These are phyloP conservation scores for Trichoderma citrinoviride DNA, from an alignment of 2,329 filamentous ascomycete genomes.

Conservation along the genomic window DNA sequence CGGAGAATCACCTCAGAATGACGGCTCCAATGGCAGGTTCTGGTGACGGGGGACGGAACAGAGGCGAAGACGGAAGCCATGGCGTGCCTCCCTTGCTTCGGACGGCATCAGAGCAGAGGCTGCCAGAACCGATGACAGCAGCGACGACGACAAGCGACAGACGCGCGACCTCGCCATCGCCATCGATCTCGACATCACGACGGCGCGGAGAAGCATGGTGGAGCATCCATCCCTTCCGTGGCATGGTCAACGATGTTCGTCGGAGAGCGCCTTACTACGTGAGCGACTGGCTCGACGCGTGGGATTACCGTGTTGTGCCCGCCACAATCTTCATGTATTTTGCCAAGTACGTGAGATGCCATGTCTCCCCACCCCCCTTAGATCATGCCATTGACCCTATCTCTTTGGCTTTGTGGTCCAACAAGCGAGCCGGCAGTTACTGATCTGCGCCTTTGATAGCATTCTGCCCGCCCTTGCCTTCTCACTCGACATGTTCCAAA, in stretches of 20 bases:
- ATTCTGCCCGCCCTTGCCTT: conserved; percentile 86
- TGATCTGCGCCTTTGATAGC: conserved; percentile 43
- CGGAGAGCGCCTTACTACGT: conserved; percentile 72
- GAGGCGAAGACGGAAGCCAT: not conserved
- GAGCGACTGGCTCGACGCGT: conserved; percentile 83
- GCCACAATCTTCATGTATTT: conserved; percentile 94
- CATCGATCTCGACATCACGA: not conserved
- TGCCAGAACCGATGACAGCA: not conserved
- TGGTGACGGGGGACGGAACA: not conserved
- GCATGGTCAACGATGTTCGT: conserved; percentile 76
- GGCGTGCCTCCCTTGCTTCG: not conserved
- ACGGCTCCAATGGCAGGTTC: not conserved
- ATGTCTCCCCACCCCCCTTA: not conserved
- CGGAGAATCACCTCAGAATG: not conserved
- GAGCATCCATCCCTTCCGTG: conserved; percentile 70
- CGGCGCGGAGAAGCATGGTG: conserved; percentile 55
- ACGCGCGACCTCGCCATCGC: not conserved
- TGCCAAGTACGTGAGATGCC: conserved; percentile 64
- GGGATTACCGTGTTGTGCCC: conserved; percentile 85
- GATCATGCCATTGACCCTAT: not conserved
- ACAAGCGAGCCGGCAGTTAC: not conserved
- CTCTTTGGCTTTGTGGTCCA: too few relatives aligned
- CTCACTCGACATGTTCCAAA: conserved; percentile 89
- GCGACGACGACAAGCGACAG: not conserved
- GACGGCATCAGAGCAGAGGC: not conserved